These are phyloP conservation scores for Naganishia sp. DNA, from an alignment of 1,284 basidiomycete species.

Conservation along the genomic window DNA sequence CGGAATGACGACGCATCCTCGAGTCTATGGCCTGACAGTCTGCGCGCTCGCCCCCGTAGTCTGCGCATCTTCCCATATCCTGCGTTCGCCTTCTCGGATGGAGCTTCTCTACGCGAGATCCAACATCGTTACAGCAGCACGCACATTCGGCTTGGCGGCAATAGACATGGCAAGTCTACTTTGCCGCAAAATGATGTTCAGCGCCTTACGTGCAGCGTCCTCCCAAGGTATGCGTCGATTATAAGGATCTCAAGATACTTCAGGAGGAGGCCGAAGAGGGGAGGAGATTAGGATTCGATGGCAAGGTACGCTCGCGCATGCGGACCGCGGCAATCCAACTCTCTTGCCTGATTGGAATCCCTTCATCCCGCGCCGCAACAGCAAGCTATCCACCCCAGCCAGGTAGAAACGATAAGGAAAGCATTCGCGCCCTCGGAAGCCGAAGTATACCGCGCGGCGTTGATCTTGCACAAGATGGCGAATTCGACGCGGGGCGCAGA, in stretches of 20 bases:
- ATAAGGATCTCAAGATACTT: conserved; percentile 72
- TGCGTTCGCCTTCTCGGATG: conserved; percentile 69
- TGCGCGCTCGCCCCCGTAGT: conserved; percentile 38
- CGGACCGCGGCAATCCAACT: neutral
- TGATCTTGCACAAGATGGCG: conserved; percentile 31
- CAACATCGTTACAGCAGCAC: conserved; percentile 77
- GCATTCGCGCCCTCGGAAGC: conserved; percentile 74
- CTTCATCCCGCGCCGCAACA: conserved; percentile 44
- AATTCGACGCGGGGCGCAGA: conserved; percentile 28
- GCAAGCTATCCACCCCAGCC: conserved; percentile 93
- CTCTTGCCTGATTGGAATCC: conserved; percentile 7
- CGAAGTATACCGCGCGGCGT: conserved; percentile 35
- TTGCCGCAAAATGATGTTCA: neutral
- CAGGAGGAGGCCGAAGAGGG: conserved; percentile 77
- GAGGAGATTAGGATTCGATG: conserved; percentile 74
- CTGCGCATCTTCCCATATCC: conserved; percentile 80
- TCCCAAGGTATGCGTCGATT: conserved; percentile 80
- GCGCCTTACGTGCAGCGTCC: neutral
- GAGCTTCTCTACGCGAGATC: conserved; percentile 87
- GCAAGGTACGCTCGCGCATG: conserved; percentile 63
- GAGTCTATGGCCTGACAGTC: neutral
- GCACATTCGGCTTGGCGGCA: conserved; percentile 77
- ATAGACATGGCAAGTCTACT: conserved; percentile 74
- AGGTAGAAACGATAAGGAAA: conserved; percentile 75
- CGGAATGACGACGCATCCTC: neutral